phyloP scores from a whole-genome alignment of 805 yeast genomes.

The Monosporozyma siamensis region DNA sequence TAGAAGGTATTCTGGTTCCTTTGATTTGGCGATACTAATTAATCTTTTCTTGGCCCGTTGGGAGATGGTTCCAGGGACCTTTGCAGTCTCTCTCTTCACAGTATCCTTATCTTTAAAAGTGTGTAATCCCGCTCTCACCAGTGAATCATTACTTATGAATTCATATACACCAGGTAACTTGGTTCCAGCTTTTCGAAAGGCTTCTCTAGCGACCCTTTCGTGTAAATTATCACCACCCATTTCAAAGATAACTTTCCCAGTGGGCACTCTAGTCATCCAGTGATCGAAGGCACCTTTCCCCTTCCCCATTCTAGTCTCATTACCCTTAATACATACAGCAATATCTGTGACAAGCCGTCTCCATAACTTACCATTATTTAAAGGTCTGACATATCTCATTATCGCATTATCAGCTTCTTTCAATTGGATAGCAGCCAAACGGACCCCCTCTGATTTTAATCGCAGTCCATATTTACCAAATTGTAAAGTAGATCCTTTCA shows the following conservation, averaged over 20 bases:
- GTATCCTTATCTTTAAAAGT: conserved; percentile 34
- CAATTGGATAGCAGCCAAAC: conserved; percentile 80
- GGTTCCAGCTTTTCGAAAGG: conserved; percentile 79
- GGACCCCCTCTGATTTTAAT: conserved; percentile 75
- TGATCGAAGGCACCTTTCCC: conserved; percentile 97
- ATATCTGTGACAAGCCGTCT: conserved; percentile 76
- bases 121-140: conserved; percentile 64
- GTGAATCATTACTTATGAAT: conserved; percentile 55
- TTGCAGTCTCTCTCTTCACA: conserved; percentile 40
- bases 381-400: conserved; percentile 73
- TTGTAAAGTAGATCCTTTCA: conserved; percentile 73
- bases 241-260: conserved; percentile 88
- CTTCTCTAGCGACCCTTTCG: conserved; percentile 83
- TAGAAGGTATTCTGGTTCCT: conserved; percentile 43
- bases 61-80: conserved; percentile 25
- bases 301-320: conserved; percentile 99
- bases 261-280: conserved; percentile 95
- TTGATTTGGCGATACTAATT: conserved; percentile 43
- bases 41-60: conserved; percentile 58
- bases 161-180: conserved; percentile 91
- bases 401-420: conserved; percentile 85
- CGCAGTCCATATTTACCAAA: conserved; percentile 84
- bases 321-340: conserved; percentile 93
- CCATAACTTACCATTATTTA: conserved; percentile 52
- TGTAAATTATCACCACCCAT: conserved; percentile 67